Percentiles rank a stretch among this genome's conserved stretches.
Conservation (phyloP, 2,329 filamentous ascomycete species). For the Pyrenochaeta sp. region DNA sequence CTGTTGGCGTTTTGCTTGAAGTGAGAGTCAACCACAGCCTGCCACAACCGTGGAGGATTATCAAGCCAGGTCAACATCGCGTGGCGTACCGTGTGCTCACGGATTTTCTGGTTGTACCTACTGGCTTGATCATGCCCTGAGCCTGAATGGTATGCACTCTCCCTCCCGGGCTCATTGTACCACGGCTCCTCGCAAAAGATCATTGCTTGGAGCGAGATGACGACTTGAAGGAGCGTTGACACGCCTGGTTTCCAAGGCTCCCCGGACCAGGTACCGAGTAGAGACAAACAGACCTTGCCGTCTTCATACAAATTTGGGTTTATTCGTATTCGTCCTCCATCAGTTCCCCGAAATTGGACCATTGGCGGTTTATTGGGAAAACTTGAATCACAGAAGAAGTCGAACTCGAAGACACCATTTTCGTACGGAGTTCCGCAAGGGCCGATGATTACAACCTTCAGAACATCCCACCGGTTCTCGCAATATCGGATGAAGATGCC, state of each 20-base stretch:
- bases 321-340: conserved; percentile 50
- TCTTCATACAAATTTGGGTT: conserved; percentile 63
- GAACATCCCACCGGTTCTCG: conserved; percentile 57
- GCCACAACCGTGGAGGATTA: conserved; percentile 26
- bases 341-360: conserved; percentile 58
- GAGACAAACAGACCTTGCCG: conserved; percentile 51
- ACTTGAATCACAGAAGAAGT: conserved; percentile 54
- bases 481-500: conserved; percentile 62
- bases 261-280: conserved; percentile 53
- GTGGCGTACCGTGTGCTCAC: conserved; percentile 37
- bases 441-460: conserved; percentile 62
- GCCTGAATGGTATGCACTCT: conserved; percentile 17
- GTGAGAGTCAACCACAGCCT: conserved; percentile 34
- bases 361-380: conserved; percentile 57
- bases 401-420: conserved; percentile 64
- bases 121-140: conserved; percentile 15
- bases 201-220: conserved; percentile 67
- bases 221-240: conserved; percentile 62
- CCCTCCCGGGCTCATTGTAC: conserved; percentile 62
- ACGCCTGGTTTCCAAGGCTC: conserved; percentile 55
- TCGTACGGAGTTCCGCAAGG: conserved; percentile 63
- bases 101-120: conserved; percentile 38
- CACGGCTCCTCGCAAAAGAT: conserved; percentile 63
- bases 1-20: conserved; percentile 34
- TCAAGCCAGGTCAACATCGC: conserved; percentile 48